These are phyloP conservation scores for Persicaria maculosa DNA, from an alignment of 148 eudicot genomes.

Conservation along the genomic window DNA sequence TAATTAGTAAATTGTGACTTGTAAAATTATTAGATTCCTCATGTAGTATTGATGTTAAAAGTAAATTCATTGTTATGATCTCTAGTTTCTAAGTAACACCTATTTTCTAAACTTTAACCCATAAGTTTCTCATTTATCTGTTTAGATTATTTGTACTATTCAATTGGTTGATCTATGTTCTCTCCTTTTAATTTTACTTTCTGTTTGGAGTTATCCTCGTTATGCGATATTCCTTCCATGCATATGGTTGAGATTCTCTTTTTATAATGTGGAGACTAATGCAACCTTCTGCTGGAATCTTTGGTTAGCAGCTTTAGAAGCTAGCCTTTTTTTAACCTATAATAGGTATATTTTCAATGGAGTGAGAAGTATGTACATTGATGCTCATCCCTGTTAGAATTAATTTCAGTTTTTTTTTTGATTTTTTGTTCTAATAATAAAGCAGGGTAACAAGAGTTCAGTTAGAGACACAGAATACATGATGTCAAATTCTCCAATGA, in stretches of 20 bases:
- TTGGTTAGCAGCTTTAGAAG: neutral
- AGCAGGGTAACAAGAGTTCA: conserved; percentile 36
- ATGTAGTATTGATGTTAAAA: neutral
- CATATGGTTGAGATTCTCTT: neutral
- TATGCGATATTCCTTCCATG: neutral
- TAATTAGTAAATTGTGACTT: no score
- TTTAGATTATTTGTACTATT: neutral
- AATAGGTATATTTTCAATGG: neutral
- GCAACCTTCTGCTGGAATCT: neutral
- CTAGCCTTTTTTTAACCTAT: neutral
- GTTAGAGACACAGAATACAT: conserved; percentile 28
- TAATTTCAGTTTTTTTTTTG: neutral
- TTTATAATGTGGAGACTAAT: neutral
- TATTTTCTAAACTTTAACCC: neutral
- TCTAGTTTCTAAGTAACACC: neutral
- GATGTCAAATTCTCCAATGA: conserved; percentile 24
- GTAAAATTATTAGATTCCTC: no score
- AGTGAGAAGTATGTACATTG: neutral
- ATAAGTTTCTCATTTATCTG: neutral
- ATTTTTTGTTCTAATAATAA: neutral
- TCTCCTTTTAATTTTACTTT: neutral
- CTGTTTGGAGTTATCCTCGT: neutral
- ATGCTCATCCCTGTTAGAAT: neutral
- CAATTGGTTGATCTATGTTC: neutral
- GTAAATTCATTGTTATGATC: neutral